Evolutionary conservation across 2,329 filamentous ascomycete genomes (phyloP).

Genomic region (Sporothrix luriei): DNA sequence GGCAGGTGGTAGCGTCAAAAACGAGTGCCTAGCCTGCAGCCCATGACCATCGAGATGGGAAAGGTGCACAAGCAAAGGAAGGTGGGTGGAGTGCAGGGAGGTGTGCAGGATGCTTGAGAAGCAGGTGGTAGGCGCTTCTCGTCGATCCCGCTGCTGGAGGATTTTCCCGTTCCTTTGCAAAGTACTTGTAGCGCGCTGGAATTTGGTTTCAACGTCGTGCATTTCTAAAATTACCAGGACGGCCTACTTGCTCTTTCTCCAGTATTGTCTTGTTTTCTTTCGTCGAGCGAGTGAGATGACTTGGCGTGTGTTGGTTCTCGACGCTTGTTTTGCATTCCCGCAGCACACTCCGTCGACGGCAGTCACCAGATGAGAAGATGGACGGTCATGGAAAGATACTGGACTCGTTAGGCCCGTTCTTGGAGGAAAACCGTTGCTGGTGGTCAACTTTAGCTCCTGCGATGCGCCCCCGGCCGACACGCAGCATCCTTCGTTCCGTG

Average conservation of each 20-base stretch:
- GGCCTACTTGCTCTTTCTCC: too few species aligned
- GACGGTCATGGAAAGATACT: too few species aligned
- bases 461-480: not conserved
- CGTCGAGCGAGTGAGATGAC: too few species aligned
- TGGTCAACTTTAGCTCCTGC: slow-evolving; percentile 17
- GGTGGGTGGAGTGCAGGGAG: not conserved
- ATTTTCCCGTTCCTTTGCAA: not conserved
- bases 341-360: too few species aligned
- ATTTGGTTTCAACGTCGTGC: not conserved
- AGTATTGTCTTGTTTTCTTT: too few species aligned
- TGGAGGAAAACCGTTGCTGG: not conserved
- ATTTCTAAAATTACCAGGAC: slow-evolving; percentile 6
- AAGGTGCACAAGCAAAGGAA: not conserved
- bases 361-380: too few species aligned
- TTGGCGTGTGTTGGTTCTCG: too few species aligned
- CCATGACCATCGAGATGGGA: not conserved
- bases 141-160: not conserved
- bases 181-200: not conserved
- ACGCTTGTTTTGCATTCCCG: too few species aligned
- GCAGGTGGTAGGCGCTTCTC: not conserved
- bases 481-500: not conserved
- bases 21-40: not conserved
- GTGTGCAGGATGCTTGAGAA: not conserved
- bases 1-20: not conserved
- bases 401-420: too few species aligned